Percentiles rank a stretch among this genome's conserved stretches.
Evolutionary conservation across 2,329 filamentous ascomycete genomes (phyloP).

Genomic region (Aspergillus arachidicola): DNA sequence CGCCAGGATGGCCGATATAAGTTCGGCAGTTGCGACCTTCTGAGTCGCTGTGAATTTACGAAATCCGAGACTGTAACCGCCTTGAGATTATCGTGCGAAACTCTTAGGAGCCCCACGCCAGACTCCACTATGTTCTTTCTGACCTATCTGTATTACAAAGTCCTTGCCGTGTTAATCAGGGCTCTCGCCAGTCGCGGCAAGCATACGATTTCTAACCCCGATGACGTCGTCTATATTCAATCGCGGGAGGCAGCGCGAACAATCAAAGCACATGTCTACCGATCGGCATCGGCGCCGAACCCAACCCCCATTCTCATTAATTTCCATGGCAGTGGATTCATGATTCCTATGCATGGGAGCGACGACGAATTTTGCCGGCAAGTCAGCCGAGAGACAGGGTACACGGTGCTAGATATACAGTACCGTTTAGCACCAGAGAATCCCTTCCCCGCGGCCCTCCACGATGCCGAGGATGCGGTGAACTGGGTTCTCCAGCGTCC

Average conservation of each 20-base stretch:
- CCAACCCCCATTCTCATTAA: conserved; percentile 37
- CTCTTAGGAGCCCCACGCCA: not conserved
- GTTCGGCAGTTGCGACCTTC: not conserved
- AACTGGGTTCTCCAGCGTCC: conserved; percentile 38
- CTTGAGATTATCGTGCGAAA: not conserved
- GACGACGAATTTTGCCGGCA: conserved; percentile 36
- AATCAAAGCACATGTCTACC: conserved; percentile 38
- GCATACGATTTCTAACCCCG: conserved; percentile 16
- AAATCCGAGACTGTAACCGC: not conserved
- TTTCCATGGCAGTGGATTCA: conserved; percentile 39
- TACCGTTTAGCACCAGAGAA: conserved; percentile 46
- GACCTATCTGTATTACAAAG: conserved; percentile 26
- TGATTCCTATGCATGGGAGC: conserved; percentile 33
- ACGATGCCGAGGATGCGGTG: conserved; percentile 45
- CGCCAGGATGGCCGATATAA: not conserved
- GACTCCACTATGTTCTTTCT: conserved; percentile 22
- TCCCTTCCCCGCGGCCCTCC: conserved; percentile 43
- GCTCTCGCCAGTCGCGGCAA: conserved; percentile 4
- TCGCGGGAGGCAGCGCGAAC: conserved; percentile 32
- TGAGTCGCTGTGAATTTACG: not conserved
- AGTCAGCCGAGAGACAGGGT: conserved; percentile 28
- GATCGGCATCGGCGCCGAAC: conserved; percentile 12
- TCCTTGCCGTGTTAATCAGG: conserved; percentile 23
- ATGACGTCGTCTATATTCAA: conserved; percentile 32
- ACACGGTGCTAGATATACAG: conserved; percentile 40